Evolutionary conservation across 768 basidiomycete genomes (phyloP), one percentile per base, ranked within the genome.

Genomic region (Boletus rex-veris): DNA sequence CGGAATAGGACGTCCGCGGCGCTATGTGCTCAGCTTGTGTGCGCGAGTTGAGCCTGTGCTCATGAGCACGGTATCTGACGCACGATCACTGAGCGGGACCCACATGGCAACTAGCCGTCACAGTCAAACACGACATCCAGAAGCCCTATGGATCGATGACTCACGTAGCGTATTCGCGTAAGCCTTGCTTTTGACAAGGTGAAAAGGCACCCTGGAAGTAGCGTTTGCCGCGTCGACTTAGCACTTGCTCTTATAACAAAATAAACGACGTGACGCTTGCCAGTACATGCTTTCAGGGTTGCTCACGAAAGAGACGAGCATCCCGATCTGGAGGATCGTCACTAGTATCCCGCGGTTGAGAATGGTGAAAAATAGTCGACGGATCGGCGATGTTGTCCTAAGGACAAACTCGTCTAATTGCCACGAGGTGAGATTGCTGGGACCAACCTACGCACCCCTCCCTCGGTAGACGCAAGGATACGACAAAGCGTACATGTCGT

Each of bases 271-370:
- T 3, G 33, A 12, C 10, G 14, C 49, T 43, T 43, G n/a, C 41
- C 49, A 42, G 31, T 50, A 36, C 33, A 50, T 9, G 12, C 12
- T 21, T 12, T 2, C 10, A 19, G 43, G 45, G 7, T 3, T 37
- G 35, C 3, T 30, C 41, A 57, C 9, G 11, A 48, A 44, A 2
- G 42, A 33, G 21, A 37, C 1, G 12, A 52, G 46, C 19, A n/a
- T 16, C 26, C 18, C 38, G 6, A 56, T 24, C 24, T 58, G 54
- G 30, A 51, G 12, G 24, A 47, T 3, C 7, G 54, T 58, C 45
- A 51, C 50, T n/a, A 49, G 37, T 31, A 57, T 45, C 10, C 45
- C 49, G 11, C 49, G 42, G 31, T 49, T 53, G 28, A 53, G 38
- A 21, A 46, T 24, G 26, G 21, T 30, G 49, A 46, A 35, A n/a